Base-by-base conservation (phyloP, 1,284 basidiomycete genomes). In the Trametes polyzona region DNA sequence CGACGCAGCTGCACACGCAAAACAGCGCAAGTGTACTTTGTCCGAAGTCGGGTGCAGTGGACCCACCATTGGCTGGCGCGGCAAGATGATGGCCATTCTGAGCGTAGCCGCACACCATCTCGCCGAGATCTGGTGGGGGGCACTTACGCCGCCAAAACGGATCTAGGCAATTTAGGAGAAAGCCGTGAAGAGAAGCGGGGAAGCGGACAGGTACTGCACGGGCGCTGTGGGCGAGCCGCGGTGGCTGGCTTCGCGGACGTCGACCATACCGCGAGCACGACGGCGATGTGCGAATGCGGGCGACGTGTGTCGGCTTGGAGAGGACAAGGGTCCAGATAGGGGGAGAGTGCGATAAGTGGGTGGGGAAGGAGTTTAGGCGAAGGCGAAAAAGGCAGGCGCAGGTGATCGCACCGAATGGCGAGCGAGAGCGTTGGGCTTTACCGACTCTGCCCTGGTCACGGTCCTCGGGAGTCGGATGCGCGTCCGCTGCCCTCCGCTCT, bases 101-200 rank as follows among this genome's bases (percentile, higher is more conserved):
- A n/a, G 44, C 35, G 9, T 16, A 12, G 39, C 30, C 35, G 37
- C 17, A 39, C 19, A 26, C n/a, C 30, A 53, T 53, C 52, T 54
- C 26, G n/a, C n/a, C n/a, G 32, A 42, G 53, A 55, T 55, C 53
- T 48, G 53, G n/a, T n/a, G n/a, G n/a, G 17, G 41, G 37, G 46
- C 40, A 30, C 30, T n/a, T 23, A 42, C 52, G 52, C 52, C 52
- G 48, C 52, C 17, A 32, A 4, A 43, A 40, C 59, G 55, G 59
- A 61, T 55, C 56, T 52, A 40, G 35, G 41, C 56, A 52, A 52
- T 58, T 56, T 53, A 52, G 53, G 59, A 32, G 30, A 54, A 35
- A 36, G 44, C 52, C 52, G 52, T 33, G 27, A 26, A 26, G 29
- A 43, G 43, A 53, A 46, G 35, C 52, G 27, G 36, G 21, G 44